Evolutionary conservation across 169 alveolate species (phyloP), one percentile per base, ranked within the genome.

Genomic region (Plasmodium gonderi): DNA sequence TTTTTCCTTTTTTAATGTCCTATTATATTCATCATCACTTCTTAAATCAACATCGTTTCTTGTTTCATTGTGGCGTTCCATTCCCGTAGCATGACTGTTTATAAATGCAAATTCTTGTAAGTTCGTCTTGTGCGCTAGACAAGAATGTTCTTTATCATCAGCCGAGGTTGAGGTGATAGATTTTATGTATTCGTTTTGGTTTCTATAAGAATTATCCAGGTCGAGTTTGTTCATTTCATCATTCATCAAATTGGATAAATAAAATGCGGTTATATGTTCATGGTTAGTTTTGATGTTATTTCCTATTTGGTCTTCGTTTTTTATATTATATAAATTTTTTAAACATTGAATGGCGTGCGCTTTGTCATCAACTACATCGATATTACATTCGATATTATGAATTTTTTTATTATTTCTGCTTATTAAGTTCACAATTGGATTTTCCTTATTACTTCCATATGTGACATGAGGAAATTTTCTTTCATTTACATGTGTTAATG

Each of bases 121-220:
- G 31, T 80, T 60, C 38, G 1, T 65, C 29, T 79, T 79, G 36
- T 9, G 74, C 12, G 17, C 4, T 79, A 60, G 65, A 49, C 26
- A 23, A 14, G 68, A 42, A 40, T 80, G 12, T 2, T 64, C 91
- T 64, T 38, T 65, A 68, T 80, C 80, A 2, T 49, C 49, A 14
- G 20, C 7, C 2, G 91, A 80, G 42, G 47, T 9, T 1, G 91
- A 80, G 42, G 47, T 51, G 36, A 80, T 42, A 26, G 91, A 80
- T 17, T 60, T 74, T n/a, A 80, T 64, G 60, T 80, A 80, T 23
- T 23, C 26, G 38, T 77, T 17, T 11, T 49, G 49, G 69, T 47
- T 14, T 5, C 7, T 60, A 77, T 31, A 40, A 7, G 2, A 17
- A 29, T 64, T 31, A 38, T 45, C 38, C 44, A 29, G 8, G 23